phyloP scores from a whole-genome alignment of 2,329 filamentous ascomycete species.

The Fusarium citri region DNA sequence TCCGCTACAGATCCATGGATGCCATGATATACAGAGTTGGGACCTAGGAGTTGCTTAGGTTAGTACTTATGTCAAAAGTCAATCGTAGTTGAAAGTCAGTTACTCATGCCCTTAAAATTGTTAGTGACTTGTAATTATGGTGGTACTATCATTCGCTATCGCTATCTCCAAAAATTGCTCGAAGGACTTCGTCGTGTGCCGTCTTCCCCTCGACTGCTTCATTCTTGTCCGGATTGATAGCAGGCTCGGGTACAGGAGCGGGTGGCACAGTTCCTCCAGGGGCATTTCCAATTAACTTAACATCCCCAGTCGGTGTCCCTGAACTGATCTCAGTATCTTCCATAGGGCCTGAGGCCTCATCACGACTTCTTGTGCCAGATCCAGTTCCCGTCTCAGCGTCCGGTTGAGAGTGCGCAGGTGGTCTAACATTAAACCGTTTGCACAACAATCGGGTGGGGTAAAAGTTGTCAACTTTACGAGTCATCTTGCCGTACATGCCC shows the following conservation, averaged over 20 bases:
- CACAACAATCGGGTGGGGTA: constrained; percentile 87
- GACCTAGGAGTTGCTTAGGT: neutral
- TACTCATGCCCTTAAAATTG: neutral
- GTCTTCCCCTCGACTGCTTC: constrained; percentile 73
- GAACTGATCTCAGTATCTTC: constrained; percentile 11
- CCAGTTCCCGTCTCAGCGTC: constrained; percentile 55
- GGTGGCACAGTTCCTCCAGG: constrained; percentile 5
- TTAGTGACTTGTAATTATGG: neutral
- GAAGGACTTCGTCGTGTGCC: constrained; percentile 85
- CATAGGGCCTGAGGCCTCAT: constrained; percentile 26
- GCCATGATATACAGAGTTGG: neutral
- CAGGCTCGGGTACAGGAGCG: constrained; percentile 37
- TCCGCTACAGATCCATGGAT: neutral
- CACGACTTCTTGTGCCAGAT: constrained; percentile 25
- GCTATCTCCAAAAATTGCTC: constrained; percentile 92
- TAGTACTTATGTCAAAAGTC: neutral
- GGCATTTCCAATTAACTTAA: constrained; percentile 30
- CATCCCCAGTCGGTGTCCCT: constrained; percentile 10
- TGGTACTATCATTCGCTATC: constrained; percentile 67
- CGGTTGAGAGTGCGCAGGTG: constrained; percentile 74
- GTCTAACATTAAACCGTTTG: constrained; percentile 91
- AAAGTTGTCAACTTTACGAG: constrained; percentile 77
- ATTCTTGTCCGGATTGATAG: constrained; percentile 76
- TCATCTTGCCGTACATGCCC: constrained; percentile 94
- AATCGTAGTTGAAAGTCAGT: neutral